Base-by-base conservation (phyloP, 805 yeast species). In the Diddensiella caesifluorescens region DNA sequence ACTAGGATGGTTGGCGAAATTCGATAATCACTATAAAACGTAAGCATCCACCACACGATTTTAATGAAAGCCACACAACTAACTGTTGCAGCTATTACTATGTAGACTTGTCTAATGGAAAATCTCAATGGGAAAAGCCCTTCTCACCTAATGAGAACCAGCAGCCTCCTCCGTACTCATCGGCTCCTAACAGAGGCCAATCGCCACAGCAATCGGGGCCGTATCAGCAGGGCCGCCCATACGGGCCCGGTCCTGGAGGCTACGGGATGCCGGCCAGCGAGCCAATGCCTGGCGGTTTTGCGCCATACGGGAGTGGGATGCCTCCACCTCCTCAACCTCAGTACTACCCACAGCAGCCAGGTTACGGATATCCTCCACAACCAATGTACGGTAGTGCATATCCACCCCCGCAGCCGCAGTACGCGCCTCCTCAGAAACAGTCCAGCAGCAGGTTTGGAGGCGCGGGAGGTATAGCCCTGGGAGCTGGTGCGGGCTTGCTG, bases 101-200 rank as follows among this genome's bases (percentile, higher is more conserved):
- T 55, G 95, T 90, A n/a, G 70, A 87, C 53, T 64, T 83, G 49
- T 55, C 69, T 12, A 75, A 85, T 10, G 81, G 83, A 46, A 68
- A 76, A 51, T 85, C 95, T 0, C 96, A 88, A 61, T 90, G 97
- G 97, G 95, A 85, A 40, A 77, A 79, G 10, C 97, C 96, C 12
- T 16, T 42, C 2, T 57, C 42, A 19, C 44, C 22, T 25, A 34
- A 16, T 34, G 10, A n/a, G 16, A 9, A n/a, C 35, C 21, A 18
- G 13, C 51, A 59, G n/a, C 54, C 54, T 15, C 57, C 60, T 2
- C 48, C 48, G 12, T 39, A 49, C 3, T 37, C 46, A 19, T 22
- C 40, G 22, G 42, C 37, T 13, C 35, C 42, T 16, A 35, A 46
- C 33, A 41, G 31, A 35, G 15, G 40, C 28, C 16, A 18, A 7